Percentiles rank a stretch among this genome's conserved stretches.
phyloP scores from a whole-genome alignment of 768 basidiomycete species.

The Scleroderma citrinum region DNA sequence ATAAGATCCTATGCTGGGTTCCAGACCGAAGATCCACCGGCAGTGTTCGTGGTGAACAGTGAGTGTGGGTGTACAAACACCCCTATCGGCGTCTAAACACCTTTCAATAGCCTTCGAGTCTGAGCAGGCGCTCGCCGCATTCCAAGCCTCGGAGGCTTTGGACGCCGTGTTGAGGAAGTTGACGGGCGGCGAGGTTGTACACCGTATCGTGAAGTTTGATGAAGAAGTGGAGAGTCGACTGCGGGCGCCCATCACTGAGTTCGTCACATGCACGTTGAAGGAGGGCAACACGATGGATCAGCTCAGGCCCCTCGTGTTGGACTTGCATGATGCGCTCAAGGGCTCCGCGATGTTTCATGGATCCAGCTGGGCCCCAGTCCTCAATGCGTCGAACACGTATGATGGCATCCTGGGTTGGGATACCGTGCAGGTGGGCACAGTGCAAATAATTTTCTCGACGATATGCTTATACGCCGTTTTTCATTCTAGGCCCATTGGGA shows the following conservation, averaged over 20 bases:
- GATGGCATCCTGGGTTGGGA: slow-evolving; percentile 34
- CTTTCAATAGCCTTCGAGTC: slow-evolving; percentile 20
- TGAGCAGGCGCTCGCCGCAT: slow-evolving; percentile 13
- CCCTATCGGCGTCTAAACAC: neutral
- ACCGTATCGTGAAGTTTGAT: slow-evolving; percentile 18
- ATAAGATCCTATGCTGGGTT: slow-evolving; percentile 25
- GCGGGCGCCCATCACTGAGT: slow-evolving; percentile 26
- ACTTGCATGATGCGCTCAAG: slow-evolving; percentile 15
- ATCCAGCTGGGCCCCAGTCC: slow-evolving; percentile 23
- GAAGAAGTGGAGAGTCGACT: slow-evolving; percentile 14
- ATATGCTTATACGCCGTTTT: neutral
- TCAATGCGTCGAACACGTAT: slow-evolving; percentile 14
- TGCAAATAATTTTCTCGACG: neutral
- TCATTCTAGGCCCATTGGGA: slow-evolving; percentile 29
- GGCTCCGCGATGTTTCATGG: slow-evolving; percentile 22
- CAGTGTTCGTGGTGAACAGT: slow-evolving; percentile 23
- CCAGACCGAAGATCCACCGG: slow-evolving; percentile 20
- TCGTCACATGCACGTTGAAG: slow-evolving; percentile 29
- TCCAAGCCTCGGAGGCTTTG: slow-evolving; percentile 5
- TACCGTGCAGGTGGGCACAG: slow-evolving; percentile 24
- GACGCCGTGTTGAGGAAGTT: neutral
- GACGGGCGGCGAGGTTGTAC: slow-evolving; percentile 14
- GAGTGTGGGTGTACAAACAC: slow-evolving; percentile 3
- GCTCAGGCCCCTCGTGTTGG: slow-evolving; percentile 16
- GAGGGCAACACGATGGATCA: slow-evolving; percentile 13